Conservation (phyloP, 2,329 filamentous ascomycete species). For the Alternaria alternata region DNA sequence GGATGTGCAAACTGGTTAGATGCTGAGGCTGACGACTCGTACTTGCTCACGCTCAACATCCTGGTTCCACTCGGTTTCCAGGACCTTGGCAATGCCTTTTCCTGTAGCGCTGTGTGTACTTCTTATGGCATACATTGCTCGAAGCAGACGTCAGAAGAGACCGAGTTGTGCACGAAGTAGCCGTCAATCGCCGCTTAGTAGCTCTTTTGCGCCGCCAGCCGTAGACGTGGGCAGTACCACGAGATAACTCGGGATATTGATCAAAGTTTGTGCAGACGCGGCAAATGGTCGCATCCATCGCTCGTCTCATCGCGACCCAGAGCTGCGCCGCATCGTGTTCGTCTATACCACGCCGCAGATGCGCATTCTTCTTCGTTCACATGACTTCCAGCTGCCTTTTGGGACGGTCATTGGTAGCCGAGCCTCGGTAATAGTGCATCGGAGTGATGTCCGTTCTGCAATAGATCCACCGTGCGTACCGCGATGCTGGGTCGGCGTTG, state of each 20-base stretch:
- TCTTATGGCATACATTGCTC: background rate
- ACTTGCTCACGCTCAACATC: background rate
- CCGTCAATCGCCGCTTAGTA: background rate
- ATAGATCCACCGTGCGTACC: slow-evolving; percentile 19
- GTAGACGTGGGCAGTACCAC: background rate
- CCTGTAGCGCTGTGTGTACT: background rate
- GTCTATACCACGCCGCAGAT: slow-evolving; percentile 9
- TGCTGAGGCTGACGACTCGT: background rate
- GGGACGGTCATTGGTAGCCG: slow-evolving; percentile 9
- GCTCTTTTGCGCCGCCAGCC: background rate
- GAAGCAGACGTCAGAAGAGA: background rate
- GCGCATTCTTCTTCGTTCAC: slow-evolving; percentile 14
- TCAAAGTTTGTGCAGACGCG: slow-evolving; percentile 3
- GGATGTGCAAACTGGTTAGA: background rate
- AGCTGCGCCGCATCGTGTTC: slow-evolving; percentile 6
- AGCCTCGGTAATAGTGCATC: slow-evolving; percentile 28
- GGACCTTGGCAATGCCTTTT: background rate
- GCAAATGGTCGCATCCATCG: background rate
- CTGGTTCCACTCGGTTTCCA: background rate
- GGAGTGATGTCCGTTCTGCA: slow-evolving; percentile 20
- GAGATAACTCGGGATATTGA: background rate
- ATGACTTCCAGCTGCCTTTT: slow-evolving; percentile 15
- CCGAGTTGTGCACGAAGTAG: background rate
- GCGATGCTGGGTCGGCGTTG: slow-evolving; percentile 19
- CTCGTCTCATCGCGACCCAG: background rate